A percentile compares a stretch with the other conserved stretches of the same genome.
Conservation (phyloP, 305 asterid species). For the Fraxinus ornus region DNA sequence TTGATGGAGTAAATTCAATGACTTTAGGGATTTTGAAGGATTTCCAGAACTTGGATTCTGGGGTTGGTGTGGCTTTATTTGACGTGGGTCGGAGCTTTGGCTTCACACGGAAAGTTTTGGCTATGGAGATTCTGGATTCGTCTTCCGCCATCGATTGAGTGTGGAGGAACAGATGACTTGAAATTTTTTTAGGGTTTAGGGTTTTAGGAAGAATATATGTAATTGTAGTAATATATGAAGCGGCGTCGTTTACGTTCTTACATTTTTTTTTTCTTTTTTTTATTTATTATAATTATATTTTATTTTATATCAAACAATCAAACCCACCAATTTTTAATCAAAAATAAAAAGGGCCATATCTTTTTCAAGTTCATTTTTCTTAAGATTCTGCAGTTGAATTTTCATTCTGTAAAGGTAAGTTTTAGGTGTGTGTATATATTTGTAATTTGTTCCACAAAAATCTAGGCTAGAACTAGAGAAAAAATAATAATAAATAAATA, state of each 20-base stretch:
- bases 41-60: constrained; percentile 85
- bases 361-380: neutral
- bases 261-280: neutral
- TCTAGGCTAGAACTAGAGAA: neutral
- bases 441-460: neutral
- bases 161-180: neutral
- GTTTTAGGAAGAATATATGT: neutral
- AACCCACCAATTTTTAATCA: neutral
- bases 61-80: constrained; percentile 45
- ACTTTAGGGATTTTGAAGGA: constrained; percentile 80
- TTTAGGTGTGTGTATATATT: neutral
- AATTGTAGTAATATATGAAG: neutral
- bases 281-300: neutral
- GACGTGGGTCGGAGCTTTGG: constrained; percentile 69
- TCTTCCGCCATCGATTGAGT: constrained; percentile 47
- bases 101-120: constrained; percentile 49
- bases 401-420: neutral
- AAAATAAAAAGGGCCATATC: neutral
- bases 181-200: neutral
- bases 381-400: neutral
- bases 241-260: neutral
- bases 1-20: constrained; percentile 37
- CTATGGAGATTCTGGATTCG: constrained; percentile 3
- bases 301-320: neutral
- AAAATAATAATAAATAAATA: neutral